Conservation (phyloP, 495 filamentous ascomycete genomes). For the Tuber microsphaerosporum region DNA sequence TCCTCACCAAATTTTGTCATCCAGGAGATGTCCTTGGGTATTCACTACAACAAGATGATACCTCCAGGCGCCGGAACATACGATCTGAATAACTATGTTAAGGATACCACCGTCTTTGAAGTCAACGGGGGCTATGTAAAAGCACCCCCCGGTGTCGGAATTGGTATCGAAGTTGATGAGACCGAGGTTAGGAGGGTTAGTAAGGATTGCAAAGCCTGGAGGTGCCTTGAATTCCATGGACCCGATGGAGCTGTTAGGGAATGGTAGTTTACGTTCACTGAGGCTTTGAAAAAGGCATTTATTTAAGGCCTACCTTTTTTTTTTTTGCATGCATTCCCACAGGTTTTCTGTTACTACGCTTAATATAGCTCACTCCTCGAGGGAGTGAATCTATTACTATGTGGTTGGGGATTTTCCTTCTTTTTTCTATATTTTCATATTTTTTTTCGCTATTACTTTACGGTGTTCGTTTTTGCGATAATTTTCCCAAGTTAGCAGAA, state of each 20-base stretch:
- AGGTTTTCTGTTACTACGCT: background rate
- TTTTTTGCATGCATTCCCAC: background rate
- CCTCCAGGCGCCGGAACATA: conserved; percentile 50
- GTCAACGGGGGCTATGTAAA: conserved; percentile 64
- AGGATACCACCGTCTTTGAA: conserved; percentile 54
- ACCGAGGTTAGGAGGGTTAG: conserved; percentile 54
- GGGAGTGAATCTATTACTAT: background rate
- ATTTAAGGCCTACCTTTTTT: background rate
- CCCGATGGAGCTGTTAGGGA: conserved; percentile 66
- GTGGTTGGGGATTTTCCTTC: background rate
- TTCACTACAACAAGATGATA: conserved; percentile 64
- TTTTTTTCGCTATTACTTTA: background rate
- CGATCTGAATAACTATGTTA: conserved; percentile 62
- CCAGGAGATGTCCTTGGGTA: conserved; percentile 73
- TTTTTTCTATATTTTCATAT: background rate
- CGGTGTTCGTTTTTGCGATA: background rate
- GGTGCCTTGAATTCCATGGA: conserved; percentile 58
- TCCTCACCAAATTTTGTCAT: conserved; percentile 65
- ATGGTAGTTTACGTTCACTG: conserved; percentile 50
- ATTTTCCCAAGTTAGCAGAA: background rate
- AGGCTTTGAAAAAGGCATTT: background rate
- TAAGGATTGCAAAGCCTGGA: conserved; percentile 52
- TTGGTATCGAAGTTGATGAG: conserved; percentile 73
- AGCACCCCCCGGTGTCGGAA: conserved; percentile 54
- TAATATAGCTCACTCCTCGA: background rate